Conservation (phyloP, 2,329 filamentous ascomycete species). For the Diaporthe sp. region DNA sequence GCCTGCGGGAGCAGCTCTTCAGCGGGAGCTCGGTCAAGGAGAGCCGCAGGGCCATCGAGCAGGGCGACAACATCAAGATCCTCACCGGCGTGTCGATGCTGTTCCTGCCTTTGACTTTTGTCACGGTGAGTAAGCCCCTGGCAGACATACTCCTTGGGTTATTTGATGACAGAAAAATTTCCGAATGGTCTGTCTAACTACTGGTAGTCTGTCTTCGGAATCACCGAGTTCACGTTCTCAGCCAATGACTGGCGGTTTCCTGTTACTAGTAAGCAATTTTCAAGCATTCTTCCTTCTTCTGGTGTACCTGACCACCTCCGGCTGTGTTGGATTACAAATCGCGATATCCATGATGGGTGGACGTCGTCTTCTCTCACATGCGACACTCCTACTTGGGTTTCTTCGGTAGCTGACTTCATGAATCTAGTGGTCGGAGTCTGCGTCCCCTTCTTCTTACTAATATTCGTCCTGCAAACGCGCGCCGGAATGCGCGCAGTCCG, state of each 20-base stretch:
- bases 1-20: slow-evolving; percentile 73
- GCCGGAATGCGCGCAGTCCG: slow-evolving; percentile 50
- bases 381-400: neutral
- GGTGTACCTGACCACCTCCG: too few species aligned
- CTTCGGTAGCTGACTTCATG: slow-evolving; percentile 51
- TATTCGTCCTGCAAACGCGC: slow-evolving; percentile 61
- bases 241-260: slow-evolving; percentile 61
- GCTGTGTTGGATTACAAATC: neutral
- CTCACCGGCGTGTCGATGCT: slow-evolving; percentile 73
- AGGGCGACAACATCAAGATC: slow-evolving; percentile 73
- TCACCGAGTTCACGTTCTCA: slow-evolving; percentile 60
- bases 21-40: slow-evolving; percentile 75
- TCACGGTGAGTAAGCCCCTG: slow-evolving; percentile 58
- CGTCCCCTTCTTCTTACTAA: slow-evolving; percentile 63
- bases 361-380: too few species aligned
- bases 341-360: neutral
- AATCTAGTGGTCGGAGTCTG: slow-evolving; percentile 69
- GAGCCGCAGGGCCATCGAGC: slow-evolving; percentile 72
- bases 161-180: neutral
- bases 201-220: slow-evolving; percentile 66
- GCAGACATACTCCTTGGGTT: neutral
- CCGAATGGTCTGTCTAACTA: neutral
- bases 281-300: neutral
- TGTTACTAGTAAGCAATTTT: slow-evolving; percentile 54
- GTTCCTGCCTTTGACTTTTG: slow-evolving; percentile 73